Conservation (phyloP, 352 stramenopile species). For the Pythium aristosporum region DNA sequence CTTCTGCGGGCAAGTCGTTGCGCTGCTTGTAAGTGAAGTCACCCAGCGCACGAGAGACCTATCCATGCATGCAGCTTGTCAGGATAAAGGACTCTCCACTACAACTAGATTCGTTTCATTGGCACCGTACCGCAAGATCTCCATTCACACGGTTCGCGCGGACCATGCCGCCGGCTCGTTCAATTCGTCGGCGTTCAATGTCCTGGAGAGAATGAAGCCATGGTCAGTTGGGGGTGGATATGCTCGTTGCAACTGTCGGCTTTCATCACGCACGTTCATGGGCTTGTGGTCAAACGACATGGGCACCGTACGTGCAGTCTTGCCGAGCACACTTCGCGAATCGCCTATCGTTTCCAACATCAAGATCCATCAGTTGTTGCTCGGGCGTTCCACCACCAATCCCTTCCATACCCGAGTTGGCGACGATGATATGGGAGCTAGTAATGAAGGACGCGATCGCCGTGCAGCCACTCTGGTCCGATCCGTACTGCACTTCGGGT, state of each 20-base stretch:
- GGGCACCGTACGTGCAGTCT: conserved; percentile 45
- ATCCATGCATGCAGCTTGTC: not conserved
- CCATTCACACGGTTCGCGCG: conserved; percentile 81
- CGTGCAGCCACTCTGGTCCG: conserved; percentile 76
- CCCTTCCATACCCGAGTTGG: conserved; percentile 52
- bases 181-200: conserved; percentile 61
- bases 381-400: no score
- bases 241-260: not conserved
- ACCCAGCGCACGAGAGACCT: conserved; percentile 75
- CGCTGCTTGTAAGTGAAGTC: conserved; percentile 85
- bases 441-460: conserved; percentile 74
- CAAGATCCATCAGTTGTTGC: not conserved
- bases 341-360: conserved; percentile 36
- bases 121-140: conserved; percentile 62
- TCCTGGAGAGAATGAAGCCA: conserved; percentile 29
- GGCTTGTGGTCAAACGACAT: conserved; percentile 93
- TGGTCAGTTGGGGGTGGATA: not conserved
- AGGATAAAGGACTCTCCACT: not conserved
- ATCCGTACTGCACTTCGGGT: conserved; percentile 46
- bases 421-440: conserved; percentile 69
- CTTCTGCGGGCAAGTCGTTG: conserved; percentile 44
- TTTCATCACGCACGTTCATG: conserved; percentile 54
- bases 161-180: conserved; percentile 69
- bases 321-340: conserved; percentile 74
- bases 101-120: not conserved